Evolutionary conservation across 2,329 filamentous ascomycete genomes (phyloP).

Genomic region (Paecilomyces variotii): DNA sequence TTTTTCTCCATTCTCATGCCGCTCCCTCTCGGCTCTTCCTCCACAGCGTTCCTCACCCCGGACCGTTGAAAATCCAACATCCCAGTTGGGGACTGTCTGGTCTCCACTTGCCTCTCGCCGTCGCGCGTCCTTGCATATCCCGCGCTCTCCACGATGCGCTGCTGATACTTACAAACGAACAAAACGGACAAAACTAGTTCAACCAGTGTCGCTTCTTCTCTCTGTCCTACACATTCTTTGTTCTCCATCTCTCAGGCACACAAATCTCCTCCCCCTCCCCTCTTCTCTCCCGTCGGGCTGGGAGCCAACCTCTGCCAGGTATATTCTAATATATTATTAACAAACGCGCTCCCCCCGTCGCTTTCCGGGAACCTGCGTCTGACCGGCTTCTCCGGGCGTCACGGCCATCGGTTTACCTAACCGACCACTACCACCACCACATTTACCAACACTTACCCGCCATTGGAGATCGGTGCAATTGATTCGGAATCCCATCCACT

Average conservation of each 20-base stretch:
- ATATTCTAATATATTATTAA: not conserved
- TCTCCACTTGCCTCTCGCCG: slow-evolving; percentile 1
- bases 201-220: too few relatives aligned
- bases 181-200: too few relatives aligned
- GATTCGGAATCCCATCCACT: too few relatives aligned
- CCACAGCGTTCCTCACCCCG: not conserved
- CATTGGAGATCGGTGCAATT: too few relatives aligned
- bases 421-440: too few relatives aligned
- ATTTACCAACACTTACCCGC: too few relatives aligned
- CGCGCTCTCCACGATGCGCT: not conserved
- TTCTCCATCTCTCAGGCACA: not conserved
- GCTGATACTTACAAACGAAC: not conserved
- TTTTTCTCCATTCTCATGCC: slow-evolving; percentile 13
- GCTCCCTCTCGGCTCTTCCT: slow-evolving; percentile 3
- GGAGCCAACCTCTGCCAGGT: not conserved
- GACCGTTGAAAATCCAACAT: not conserved
- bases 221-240: not conserved
- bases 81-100: not conserved
- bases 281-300: not conserved
- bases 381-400: not conserved
- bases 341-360: not conserved
- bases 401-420: not conserved
- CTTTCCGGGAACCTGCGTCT: not conserved
- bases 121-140: not conserved
- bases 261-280: not conserved